Evolutionary conservation across 1,284 basidiomycete species (phyloP).

Genomic region (Trichosporon coremiiforme): DNA sequence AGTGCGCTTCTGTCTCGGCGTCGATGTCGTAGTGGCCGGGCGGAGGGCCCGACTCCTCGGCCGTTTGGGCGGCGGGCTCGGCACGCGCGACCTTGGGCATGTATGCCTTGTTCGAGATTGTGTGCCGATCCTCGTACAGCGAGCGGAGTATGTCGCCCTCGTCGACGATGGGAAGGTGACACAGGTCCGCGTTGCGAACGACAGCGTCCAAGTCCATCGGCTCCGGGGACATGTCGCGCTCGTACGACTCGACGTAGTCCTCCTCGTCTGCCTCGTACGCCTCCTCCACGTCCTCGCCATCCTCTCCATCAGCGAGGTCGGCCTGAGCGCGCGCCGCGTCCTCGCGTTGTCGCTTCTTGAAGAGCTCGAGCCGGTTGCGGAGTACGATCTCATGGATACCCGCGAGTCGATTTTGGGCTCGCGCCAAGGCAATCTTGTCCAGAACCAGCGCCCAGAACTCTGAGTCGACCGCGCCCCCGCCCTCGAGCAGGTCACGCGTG

Average conservation of each 20-base stretch:
- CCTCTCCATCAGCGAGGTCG: conserved; percentile 68
- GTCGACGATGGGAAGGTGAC: conserved; percentile 71
- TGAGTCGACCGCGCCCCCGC: conserved; percentile 90
- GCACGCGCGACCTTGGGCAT: conserved; percentile 71
- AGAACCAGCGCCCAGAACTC: conserved; percentile 97
- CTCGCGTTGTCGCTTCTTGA: conserved; percentile 91
- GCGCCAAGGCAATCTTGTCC: conserved; percentile 65
- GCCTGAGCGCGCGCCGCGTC: conserved; percentile 90
- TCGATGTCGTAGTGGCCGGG: conserved; percentile 60
- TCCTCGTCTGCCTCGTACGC: conserved; percentile 45
- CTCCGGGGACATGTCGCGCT: conserved; percentile 77
- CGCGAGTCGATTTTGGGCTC: conserved; percentile 77
- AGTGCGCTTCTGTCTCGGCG: conserved; percentile 78
- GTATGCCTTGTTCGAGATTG: conserved; percentile 43
- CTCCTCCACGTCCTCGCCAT: conserved; percentile 52
- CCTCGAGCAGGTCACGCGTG: conserved; percentile 82
- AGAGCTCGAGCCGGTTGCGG: conserved; percentile 89
- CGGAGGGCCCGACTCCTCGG: background rate
- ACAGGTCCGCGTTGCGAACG: conserved; percentile 67
- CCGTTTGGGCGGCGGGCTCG: conserved; percentile 63
- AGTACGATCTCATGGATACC: conserved; percentile 93
- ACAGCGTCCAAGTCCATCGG: conserved; percentile 71
- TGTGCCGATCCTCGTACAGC: conserved; percentile 10
- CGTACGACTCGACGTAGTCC: conserved; percentile 67
- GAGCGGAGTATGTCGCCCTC: conserved; percentile 67